Percentiles rank a stretch among this genome's conserved stretches.
Evolutionary conservation across 176 grass and related monocot genomes (phyloP).

Genomic region (Dactylis glomerata): DNA sequence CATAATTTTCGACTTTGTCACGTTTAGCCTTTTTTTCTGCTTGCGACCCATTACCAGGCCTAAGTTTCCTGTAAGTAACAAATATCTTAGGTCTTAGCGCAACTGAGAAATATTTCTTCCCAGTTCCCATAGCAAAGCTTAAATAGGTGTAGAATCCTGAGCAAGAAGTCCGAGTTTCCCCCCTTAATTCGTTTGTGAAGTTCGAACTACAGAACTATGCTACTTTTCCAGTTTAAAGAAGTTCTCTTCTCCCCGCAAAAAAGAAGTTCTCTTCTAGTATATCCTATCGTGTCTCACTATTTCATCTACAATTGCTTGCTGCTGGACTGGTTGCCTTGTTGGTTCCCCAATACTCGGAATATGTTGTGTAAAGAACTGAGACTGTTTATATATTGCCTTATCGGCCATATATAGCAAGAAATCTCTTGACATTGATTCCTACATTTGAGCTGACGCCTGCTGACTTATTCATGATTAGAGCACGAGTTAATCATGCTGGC

Average conservation of each 20-base stretch:
- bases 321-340: neutral
- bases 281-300: neutral
- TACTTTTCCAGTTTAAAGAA: neutral
- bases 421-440: neutral
- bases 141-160: constrained; percentile 5
- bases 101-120: neutral
- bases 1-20: neutral
- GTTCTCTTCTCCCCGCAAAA: neutral
- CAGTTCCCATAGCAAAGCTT: neutral
- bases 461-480: neutral
- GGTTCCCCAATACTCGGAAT: neutral
- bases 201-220: neutral
- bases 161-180: neutral
- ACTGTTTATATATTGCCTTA: neutral
- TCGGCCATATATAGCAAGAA: neutral
- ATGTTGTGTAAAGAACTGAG: neutral
- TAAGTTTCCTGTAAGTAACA: neutral
- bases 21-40: neutral
- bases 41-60: neutral
- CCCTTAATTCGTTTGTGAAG: neutral
- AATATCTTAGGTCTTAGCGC: neutral
- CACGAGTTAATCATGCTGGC: neutral
- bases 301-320: neutral
- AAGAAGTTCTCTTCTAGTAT: too few relatives aligned
- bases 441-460: neutral